These are phyloP conservation scores for button mushroom (Agaricus bisporus) DNA, from an alignment of 768 basidiomycete genomes.

Conservation along the genomic window DNA sequence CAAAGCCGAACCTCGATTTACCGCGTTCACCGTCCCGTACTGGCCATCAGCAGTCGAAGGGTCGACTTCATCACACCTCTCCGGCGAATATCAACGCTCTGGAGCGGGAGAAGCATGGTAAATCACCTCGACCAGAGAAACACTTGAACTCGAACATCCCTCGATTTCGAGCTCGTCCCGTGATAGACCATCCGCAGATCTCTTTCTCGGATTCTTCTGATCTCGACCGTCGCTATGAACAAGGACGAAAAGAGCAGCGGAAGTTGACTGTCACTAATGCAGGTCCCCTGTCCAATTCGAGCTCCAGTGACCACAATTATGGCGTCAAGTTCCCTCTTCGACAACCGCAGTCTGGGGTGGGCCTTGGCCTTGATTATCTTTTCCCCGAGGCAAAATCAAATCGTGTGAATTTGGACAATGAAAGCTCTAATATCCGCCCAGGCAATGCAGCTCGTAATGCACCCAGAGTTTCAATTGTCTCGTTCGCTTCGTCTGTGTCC, in stretches of 20 bases:
- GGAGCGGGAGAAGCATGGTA: neutral
- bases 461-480: neutral
- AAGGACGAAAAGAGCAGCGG: slow-evolving; percentile 29
- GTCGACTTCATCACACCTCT: neutral
- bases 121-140: slow-evolving; percentile 7
- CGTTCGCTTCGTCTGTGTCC: slow-evolving; percentile 1
- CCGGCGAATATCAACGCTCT: neutral
- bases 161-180: slow-evolving; percentile 22
- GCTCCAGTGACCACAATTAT: slow-evolving; percentile 18
- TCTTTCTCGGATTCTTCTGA: slow-evolving; percentile 36
- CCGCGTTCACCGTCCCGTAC: neutral
- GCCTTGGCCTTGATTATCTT: slow-evolving; percentile 20
- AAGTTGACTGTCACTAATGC: slow-evolving; percentile 41
- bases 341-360: neutral
- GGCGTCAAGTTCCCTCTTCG: slow-evolving; percentile 17
- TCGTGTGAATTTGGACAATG: neutral
- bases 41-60: neutral
- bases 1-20: neutral
- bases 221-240: slow-evolving; percentile 34
- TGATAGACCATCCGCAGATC: slow-evolving; percentile 17
- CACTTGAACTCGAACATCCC: slow-evolving; percentile 28
- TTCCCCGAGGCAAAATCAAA: slow-evolving; percentile 3
- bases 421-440: neutral
- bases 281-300: slow-evolving; percentile 27
- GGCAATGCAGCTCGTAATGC: neutral